A percentile compares a stretch with the other conserved stretches of the same genome.
Conservation (phyloP, 345 rosid genomes). For the Hibiscus tridactylites region DNA sequence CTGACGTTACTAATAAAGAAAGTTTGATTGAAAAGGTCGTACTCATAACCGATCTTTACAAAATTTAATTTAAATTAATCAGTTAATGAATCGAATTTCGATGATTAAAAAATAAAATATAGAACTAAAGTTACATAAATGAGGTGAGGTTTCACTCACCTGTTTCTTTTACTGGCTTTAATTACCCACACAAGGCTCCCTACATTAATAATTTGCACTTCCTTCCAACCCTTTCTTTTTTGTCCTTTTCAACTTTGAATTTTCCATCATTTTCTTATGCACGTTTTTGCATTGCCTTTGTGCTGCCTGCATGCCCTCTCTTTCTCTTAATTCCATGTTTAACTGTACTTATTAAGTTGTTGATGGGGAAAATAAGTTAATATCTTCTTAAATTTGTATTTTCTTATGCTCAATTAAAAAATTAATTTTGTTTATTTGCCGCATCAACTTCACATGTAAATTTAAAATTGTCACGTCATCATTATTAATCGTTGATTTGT, state of each 20-base stretch:
- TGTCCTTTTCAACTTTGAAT: not conserved
- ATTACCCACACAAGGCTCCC: not conserved
- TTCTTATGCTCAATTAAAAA: too few relatives aligned
- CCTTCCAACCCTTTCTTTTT: not conserved
- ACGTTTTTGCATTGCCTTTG: not conserved
- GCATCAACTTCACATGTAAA: too few relatives aligned
- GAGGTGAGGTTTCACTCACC: not conserved
- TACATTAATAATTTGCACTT: not conserved
- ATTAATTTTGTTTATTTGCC: too few relatives aligned
- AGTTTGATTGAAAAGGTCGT: too few relatives aligned
- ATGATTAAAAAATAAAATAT: not conserved
- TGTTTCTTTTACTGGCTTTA: not conserved
- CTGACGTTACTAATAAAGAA: too few relatives aligned
- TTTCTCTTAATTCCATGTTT: not conserved
- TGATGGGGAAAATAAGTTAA: too few relatives aligned
- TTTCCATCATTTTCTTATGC: not conserved
- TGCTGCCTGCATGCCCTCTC: not conserved
- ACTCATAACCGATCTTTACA: too few relatives aligned
- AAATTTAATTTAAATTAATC: too few relatives aligned
- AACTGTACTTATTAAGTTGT: too few relatives aligned
- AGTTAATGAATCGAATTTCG: not conserved
- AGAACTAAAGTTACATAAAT: not conserved
- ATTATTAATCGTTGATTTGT: too few relatives aligned
- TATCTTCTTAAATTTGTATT: too few relatives aligned
- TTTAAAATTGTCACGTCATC: too few relatives aligned